Evolutionary conservation across 2,329 filamentous ascomycete species (phyloP).

Genomic region (Amphichorda felina): DNA sequence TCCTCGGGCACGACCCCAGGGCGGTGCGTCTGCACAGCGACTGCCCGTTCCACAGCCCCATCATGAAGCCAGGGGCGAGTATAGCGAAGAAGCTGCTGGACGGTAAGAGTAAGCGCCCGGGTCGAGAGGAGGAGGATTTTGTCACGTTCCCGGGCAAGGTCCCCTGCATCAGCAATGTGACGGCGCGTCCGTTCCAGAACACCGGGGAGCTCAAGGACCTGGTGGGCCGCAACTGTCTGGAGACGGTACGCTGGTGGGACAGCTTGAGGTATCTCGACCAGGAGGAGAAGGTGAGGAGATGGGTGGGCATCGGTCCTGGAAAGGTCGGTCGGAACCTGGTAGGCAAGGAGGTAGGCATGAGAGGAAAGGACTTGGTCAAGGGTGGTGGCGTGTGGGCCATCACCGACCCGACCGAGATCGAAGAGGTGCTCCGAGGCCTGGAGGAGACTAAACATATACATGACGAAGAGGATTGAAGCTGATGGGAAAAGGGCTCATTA

Average conservation of each 20-base stretch:
- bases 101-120: slow-evolving; percentile 39
- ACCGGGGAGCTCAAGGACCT: slow-evolving; percentile 67
- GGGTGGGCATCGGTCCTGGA: slow-evolving; percentile 86
- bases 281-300: slow-evolving; percentile 67
- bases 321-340: slow-evolving; percentile 91
- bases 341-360: slow-evolving; percentile 88
- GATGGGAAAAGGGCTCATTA: too few relatives aligned
- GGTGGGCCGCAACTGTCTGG: slow-evolving; percentile 70
- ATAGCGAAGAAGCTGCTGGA: slow-evolving; percentile 61
- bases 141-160: slow-evolving; percentile 64
- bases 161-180: slow-evolving; percentile 79
- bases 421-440: slow-evolving; percentile 52
- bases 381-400: slow-evolving; percentile 91
- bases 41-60: slow-evolving; percentile 80
- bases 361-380: slow-evolving; percentile 63
- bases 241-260: slow-evolving; percentile 92
- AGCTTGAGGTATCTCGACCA: slow-evolving; percentile 84
- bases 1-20: slow-evolving; percentile 81
- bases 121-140: slow-evolving; percentile 46
- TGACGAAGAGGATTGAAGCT: slow-evolving; percentile 27
- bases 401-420: slow-evolving; percentile 65
- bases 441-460: slow-evolving; percentile 48
- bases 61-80: slow-evolving; percentile 76
- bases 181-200: slow-evolving; percentile 63
- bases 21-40: slow-evolving; percentile 80